phyloP scores from a whole-genome alignment of 805 yeast genomes.

The Kazachstania psychrophila region DNA sequence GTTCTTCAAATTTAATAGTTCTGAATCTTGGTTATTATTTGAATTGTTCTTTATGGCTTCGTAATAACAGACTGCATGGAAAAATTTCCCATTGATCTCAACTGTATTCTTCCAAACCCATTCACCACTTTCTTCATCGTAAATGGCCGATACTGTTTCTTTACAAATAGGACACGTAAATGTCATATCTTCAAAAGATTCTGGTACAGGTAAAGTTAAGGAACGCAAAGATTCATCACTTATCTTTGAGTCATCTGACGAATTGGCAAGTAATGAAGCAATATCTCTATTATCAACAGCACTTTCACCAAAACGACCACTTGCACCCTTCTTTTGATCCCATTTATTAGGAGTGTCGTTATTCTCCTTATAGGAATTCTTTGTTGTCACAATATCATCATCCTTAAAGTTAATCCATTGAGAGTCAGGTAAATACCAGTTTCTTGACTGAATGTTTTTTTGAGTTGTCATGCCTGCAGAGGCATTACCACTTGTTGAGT shows the following conservation, averaged over 20 bases:
- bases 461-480: slow-evolving; percentile 10
- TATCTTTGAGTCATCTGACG: slow-evolving; percentile 8
- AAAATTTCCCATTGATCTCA: slow-evolving; percentile 39
- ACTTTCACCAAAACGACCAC: neutral
- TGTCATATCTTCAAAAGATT: slow-evolving; percentile 47
- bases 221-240: slow-evolving; percentile 31
- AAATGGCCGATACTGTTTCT: slow-evolving; percentile 53
- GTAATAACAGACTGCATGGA: slow-evolving; percentile 60
- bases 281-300: no score
- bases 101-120: slow-evolving; percentile 75
- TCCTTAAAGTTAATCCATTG: slow-evolving; percentile 73
- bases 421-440: slow-evolving; percentile 68
- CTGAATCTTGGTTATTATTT: slow-evolving; percentile 12
- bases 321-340: slow-evolving; percentile 1
- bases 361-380: slow-evolving; percentile 7
- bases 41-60: slow-evolving; percentile 38
- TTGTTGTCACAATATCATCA: slow-evolving; percentile 43
- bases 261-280: neutral
- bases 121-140: slow-evolving; percentile 66
- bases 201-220: slow-evolving; percentile 57
- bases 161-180: slow-evolving; percentile 61
- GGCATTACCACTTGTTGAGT: slow-evolving; percentile 10
- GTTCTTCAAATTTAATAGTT: slow-evolving; percentile 18
- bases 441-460: slow-evolving; percentile 54
- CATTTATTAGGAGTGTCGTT: slow-evolving; percentile 4